A percentile compares a stretch with the other conserved stretches of the same genome.
These are phyloP conservation scores for Barnettozyma salicaria DNA, from an alignment of 805 yeast species.

Conservation along the genomic window DNA sequence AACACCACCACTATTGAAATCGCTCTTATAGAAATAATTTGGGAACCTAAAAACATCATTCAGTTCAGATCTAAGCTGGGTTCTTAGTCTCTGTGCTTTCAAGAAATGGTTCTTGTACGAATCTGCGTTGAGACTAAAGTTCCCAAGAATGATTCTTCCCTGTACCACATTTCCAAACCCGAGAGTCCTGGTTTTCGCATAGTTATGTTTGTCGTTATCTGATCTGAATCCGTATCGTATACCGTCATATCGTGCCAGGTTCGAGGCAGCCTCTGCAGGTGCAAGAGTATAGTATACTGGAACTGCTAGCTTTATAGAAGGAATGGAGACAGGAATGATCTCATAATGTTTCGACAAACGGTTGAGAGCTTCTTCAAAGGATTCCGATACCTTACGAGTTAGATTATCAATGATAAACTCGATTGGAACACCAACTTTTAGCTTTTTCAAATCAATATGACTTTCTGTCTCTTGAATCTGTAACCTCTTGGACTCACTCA, in stretches of 20 bases:
- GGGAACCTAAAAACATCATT: conserved; percentile 51
- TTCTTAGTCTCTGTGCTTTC: conserved; percentile 66
- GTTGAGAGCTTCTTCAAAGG: conserved; percentile 42
- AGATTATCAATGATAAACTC: conserved; percentile 60
- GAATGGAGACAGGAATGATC: conserved; percentile 61
- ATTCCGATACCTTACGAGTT: conserved; percentile 37
- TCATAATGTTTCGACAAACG: conserved; percentile 38
- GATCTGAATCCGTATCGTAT: conserved; percentile 69
- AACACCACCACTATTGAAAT: conserved; percentile 34
- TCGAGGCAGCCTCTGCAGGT: conserved; percentile 92
- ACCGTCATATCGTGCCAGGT: conserved; percentile 87
- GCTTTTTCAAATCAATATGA: conserved; percentile 13
- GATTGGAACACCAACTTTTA: conserved; percentile 65
- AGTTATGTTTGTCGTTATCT: conserved; percentile 34
- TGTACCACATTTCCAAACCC: conserved; percentile 83
- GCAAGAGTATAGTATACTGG: conserved; percentile 85
- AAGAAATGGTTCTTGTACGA: conserved; percentile 64
- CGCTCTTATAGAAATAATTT: conserved; percentile 33
- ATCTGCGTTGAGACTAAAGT: conserved; percentile 74
- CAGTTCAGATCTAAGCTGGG: conserved; percentile 56
- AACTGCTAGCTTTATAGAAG: conserved; percentile 57
- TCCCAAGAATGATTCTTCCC: conserved; percentile 78
- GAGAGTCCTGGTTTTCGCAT: conserved; percentile 50
- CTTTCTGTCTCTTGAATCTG: conserved; percentile 1
- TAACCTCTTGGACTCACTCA: conserved; percentile 33